Evolutionary conservation across 2,329 filamentous ascomycete genomes (phyloP), one percentile per base, ranked within the genome.

Genomic region (Exophiala viscosa): DNA sequence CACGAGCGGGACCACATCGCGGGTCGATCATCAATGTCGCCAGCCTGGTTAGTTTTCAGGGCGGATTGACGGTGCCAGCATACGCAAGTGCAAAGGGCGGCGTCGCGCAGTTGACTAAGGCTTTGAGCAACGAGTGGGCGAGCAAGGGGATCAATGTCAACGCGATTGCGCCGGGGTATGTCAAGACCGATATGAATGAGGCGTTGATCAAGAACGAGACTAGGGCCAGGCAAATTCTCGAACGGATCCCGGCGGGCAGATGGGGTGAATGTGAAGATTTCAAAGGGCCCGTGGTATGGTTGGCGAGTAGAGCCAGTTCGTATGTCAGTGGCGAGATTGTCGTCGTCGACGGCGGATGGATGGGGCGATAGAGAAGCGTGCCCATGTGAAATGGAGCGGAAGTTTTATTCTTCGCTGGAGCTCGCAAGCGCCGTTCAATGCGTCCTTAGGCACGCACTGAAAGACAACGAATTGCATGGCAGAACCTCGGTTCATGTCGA

Each of bases 181-280:
- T 95, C 62, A 86, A 81, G 45, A 96, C 90, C 10, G 90, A 96
- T 54, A 96, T 96, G 91, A 96, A 96, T 69, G 80, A 78, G 60
- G 90, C 90, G 2, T 70, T 96, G 64, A 81, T 95, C 42, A 80
- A 84, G 45, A 84, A 96, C 69, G 70, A 80, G 62, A 81, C 79
- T 61, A 75, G 90, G 34, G 78, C 87, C 54, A 81, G 77, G 57
- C 85, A 85, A 64, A 96, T 96, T 61, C 79, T 87, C 64, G 83
- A 82, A 31, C 76, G 90, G 51, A 96, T 96, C 63, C 91, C 90
- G 0, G 88, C 88, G 1, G 90, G 87, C 0, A 75, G 89, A 61
- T 95, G 90, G 90, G 90, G 89, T 0, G 76, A 68, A 5, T 86
- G 73, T 1, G 73, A 72, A 42, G 76, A 79, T 63, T 70, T 79